Evolutionary conservation across 177 flowering plant genomes (phyloP).

Genomic region (Telopea speciosissima): DNA sequence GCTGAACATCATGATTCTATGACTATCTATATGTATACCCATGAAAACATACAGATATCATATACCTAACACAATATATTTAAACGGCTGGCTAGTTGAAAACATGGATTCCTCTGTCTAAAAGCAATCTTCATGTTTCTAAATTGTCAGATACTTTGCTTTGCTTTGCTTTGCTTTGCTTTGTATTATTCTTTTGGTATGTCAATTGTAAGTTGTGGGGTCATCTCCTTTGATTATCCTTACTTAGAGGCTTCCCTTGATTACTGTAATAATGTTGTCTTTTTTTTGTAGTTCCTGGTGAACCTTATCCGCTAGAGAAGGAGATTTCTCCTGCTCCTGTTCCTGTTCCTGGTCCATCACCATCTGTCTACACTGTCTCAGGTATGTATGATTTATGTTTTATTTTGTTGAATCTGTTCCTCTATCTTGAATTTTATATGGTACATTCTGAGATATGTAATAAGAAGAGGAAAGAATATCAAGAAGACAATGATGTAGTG

Average conservation of each 20-base stretch:
- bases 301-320: slow-evolving; percentile 51
- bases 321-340: slow-evolving; percentile 37
- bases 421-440: background rate
- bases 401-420: background rate
- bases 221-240: background rate
- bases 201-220: background rate
- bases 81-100: background rate
- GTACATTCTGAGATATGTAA: too few relatives aligned
- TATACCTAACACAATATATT: background rate
- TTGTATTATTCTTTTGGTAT: background rate
- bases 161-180: background rate
- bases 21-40: background rate
- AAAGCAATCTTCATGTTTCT: background rate
- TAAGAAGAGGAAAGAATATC: too few relatives aligned
- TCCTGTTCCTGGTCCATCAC: slow-evolving; percentile 44
- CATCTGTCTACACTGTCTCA: slow-evolving; percentile 28
- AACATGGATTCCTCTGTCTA: background rate
- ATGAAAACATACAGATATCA: too few relatives aligned
- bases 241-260: background rate
- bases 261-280: background rate
- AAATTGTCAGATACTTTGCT: background rate
- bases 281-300: slow-evolving; percentile 72
- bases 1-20: background rate
- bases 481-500: too few relatives aligned
- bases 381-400: slow-evolving; percentile 34